Percentiles rank a stretch among this genome's conserved stretches.
These are phyloP conservation scores for Juglanconis sp. DNA, from an alignment of 2,329 filamentous ascomycete species.

Conservation along the genomic window DNA sequence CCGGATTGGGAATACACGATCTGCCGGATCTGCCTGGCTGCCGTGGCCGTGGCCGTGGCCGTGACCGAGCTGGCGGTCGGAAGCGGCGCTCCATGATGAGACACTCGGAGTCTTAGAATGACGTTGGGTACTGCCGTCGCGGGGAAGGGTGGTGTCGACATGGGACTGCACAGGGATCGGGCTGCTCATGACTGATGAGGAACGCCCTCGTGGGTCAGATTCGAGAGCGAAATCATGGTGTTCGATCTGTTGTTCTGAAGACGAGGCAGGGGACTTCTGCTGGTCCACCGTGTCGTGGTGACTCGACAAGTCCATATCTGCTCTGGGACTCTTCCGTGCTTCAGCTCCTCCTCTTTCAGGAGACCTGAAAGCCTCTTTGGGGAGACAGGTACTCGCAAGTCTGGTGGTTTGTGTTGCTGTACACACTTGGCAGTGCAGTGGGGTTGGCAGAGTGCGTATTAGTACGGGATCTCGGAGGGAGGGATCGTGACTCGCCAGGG, in stretches of 20 bases:
- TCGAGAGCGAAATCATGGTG: neutral
- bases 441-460: neutral
- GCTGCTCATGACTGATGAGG: neutral
- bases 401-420: neutral
- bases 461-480: neutral
- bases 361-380: conserved; percentile 12
- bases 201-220: neutral
- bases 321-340: neutral
- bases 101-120: conserved; percentile 19
- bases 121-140: neutral
- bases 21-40: conserved; percentile 33
- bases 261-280: neutral
- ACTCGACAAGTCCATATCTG: conserved; percentile 5
- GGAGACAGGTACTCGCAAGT: neutral
- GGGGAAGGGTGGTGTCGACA: conserved; percentile 5
- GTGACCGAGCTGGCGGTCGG: conserved; percentile 38
- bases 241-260: neutral
- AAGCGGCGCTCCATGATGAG: conserved; percentile 41
- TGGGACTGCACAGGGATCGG: conserved; percentile 4
- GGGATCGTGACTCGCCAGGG: neutral
- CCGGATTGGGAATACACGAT: conserved; percentile 77
- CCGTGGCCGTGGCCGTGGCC: neutral
- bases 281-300: neutral
- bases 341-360: neutral
- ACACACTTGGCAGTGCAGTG: neutral